Evolutionary conservation across 2,329 filamentous ascomycete species (phyloP).

Genomic region (Camillea tinctor): DNA sequence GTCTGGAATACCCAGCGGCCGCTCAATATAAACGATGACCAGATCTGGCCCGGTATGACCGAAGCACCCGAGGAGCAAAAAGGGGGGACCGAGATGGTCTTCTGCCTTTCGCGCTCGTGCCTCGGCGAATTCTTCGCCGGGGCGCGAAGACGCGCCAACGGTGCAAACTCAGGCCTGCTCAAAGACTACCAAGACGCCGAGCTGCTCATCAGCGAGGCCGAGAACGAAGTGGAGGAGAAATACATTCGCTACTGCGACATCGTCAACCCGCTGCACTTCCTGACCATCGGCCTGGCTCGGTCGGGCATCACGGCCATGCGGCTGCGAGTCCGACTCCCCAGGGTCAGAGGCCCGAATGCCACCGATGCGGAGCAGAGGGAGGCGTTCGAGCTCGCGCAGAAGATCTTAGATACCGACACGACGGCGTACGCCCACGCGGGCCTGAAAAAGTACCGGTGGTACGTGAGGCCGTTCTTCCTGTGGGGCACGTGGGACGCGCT

Average conservation of each 20-base stretch:
- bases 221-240: slow-evolving; percentile 39
- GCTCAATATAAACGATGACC: too few relatives aligned
- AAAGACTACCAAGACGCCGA: slow-evolving; percentile 13
- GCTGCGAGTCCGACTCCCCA: background rate
- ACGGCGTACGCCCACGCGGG: background rate
- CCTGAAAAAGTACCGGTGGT: background rate
- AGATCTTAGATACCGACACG: background rate
- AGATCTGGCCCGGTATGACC: too few relatives aligned
- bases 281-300: background rate
- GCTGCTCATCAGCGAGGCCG: slow-evolving; percentile 38
- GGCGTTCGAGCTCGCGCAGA: background rate
- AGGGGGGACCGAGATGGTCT: too few relatives aligned
- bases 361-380: background rate
- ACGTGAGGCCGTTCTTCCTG: background rate
- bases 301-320: background rate
- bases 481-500: background rate
- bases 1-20: too few relatives aligned
- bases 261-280: slow-evolving; percentile 11
- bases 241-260: slow-evolving; percentile 46
- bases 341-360: background rate
- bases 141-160: too few relatives aligned
- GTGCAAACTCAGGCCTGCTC: background rate
- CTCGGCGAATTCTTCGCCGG: too few relatives aligned
- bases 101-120: too few relatives aligned
- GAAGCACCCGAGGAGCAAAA: too few relatives aligned